Evolutionary conservation across 1,284 basidiomycete species (phyloP).

Genomic region (Trichosporon coremiiforme): DNA sequence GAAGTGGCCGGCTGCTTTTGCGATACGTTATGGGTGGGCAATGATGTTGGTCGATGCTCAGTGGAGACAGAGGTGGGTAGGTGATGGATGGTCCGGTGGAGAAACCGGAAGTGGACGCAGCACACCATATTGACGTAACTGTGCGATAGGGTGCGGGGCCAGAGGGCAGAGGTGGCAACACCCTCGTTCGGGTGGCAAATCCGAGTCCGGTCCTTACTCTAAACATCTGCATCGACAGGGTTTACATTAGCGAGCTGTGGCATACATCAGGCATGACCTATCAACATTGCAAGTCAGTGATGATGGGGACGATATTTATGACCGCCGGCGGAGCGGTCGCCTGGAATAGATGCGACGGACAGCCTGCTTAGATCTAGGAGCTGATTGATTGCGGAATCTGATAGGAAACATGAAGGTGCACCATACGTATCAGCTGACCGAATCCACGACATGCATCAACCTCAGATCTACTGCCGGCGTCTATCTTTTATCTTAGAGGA

Average conservation of each 20-base stretch:
- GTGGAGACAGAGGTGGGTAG: not conserved
- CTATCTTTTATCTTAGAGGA: constrained; percentile 38
- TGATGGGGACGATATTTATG: no score
- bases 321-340: no score
- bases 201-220: not conserved
- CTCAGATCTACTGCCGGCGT: constrained; percentile 7
- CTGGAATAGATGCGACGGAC: not conserved
- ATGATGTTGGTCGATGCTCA: not conserved
- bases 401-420: no score
- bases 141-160: not conserved
- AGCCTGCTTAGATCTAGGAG: not conserved
- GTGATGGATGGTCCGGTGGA: constrained; percentile 9
- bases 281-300: no score
- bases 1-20: not conserved
- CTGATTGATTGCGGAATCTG: no score
- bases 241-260: no score
- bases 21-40: not conserved
- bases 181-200: not conserved
- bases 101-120: constrained; percentile 5
- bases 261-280: no score
- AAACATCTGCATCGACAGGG: not conserved
- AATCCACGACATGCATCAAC: constrained; percentile 11
- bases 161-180: not conserved
- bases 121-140: constrained; percentile 12
- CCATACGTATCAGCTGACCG: not conserved